Evolutionary conservation across 768 basidiomycete genomes (phyloP), one percentile per base, ranked within the genome.

Genomic region (Psilocybe sp.): DNA sequence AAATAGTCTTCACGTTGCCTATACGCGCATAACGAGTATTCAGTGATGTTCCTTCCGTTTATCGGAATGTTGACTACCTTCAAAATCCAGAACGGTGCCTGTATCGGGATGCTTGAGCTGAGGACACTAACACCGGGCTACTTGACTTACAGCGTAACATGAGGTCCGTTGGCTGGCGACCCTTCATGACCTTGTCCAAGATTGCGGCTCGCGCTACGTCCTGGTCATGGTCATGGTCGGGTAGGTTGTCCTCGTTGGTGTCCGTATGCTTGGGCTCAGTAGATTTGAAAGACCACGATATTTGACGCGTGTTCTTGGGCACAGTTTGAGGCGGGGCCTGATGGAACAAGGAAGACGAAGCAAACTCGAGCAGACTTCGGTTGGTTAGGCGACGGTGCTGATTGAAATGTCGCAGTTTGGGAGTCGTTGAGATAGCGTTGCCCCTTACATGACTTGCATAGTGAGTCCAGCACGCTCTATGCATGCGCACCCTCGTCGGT

Each of bases 1-100:
- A 91, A 38, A 90, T 91, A 33, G 85, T 90, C 69, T 88, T 89
- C 50, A 95, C 90, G 61, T 82, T 84, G 41, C 92, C 90, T 92
- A 60, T 18, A 55, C 46, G 57, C 23, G 23, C 23, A 28, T 7
- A 49, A 45, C 47, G 41, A 51, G 36, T 54, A 38, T 44, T 54
- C 31, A 63, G 53, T 57, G 49, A 52, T 41, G 56, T 33, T 59
- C 60, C 60, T 56, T 39, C 56, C 54, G 52, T 51, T 42, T 40
- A 52, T 28, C 23, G 38, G 39, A 49, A 52, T 43, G n/a, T 38
- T 49, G 31, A 43, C 59, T 68, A 83, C 92, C 94, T 69, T 87
- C 85, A 31, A 81, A 77, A 68, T 97, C 94, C 55, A 97, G 74
- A 19, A 95, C 73, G 37, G 93, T 96, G 65, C 93, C 93, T 92